Base-by-base conservation (phyloP, 2,329 filamentous ascomycete species). In the Scleromitrula shiraiana region DNA sequence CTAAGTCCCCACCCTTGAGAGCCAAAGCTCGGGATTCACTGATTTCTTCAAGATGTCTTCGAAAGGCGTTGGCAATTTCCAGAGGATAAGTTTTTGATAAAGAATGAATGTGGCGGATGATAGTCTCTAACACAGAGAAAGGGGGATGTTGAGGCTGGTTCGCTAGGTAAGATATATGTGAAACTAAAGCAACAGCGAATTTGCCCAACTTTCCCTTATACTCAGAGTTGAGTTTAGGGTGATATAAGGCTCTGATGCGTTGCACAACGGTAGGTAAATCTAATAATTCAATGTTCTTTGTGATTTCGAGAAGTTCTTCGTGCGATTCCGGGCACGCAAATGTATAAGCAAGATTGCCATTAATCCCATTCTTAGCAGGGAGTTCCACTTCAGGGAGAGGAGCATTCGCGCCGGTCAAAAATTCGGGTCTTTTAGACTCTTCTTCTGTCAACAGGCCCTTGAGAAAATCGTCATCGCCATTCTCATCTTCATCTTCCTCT, bases 71-170 rank as follows among this genome's bases (percentile, higher is more conserved):
- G 20, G 84, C 82, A 47, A 95, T 86, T 48, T 84, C 82, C 30
- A 86, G 72, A 0, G 91, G 82, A 59, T 89, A 94, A 41, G 80
- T 85, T 63, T 95, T 91, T 3, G 90, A 85, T 46, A 98, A 74
- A 2, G 91, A 97, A 68, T 98, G 94, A 20, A 95, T 75, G 66
- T 98, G 93, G 40, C 93, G 85, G 50, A 91, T 82, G 12, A 96
- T 67, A 44, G 77, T 84, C 65, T 98, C 93, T 14, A 94, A 64
- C 2, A 86, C 74, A 0, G 74, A 65, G 56, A 93, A 85, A 1
- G 82, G 74, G 3, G 80, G 74, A 8, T 72, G 67, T 41, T 51
- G 22, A 23, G 57, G 45, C 39, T 62, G 56, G 43, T 69, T 67
- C 45, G 73, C 74, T 14, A 76, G 66, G 49, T 74, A 69, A 3